Evolutionary conservation across 2,329 filamentous ascomycete genomes (phyloP), one percentile per base, ranked within the genome.

Genomic region (Simplicillium sp.): DNA sequence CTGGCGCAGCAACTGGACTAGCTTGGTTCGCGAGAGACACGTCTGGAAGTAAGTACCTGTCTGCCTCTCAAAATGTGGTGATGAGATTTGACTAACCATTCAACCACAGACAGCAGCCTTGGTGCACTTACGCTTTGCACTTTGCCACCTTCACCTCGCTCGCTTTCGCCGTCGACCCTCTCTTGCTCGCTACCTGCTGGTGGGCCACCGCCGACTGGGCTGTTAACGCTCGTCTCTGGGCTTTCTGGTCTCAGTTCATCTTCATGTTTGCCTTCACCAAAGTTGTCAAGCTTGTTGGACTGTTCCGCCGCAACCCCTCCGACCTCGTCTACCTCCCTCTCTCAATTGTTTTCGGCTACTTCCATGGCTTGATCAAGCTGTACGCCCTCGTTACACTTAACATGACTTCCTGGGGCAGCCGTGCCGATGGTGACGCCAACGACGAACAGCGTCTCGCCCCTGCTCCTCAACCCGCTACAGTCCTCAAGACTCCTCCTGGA

Each of bases 1-100:
- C 65, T 97, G 90, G 90, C 77, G 90, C 57, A 95, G 88, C 69
- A 97, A 97, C 62, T 82, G 87, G 63, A 96, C 87, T 39, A 96
- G 87, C 61, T 73, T 96, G 56, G 75, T 90, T 48, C 77, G 78
- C 48, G 90, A 96, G 65, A 71, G 83, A 57, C 77, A 87, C 56
- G 86, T 96, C 55, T 87, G 85, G 80, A 80, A 67, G 89, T 95
- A 75, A 82, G 87, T 80, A 25, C 38, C 48, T 45, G 41, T 44
- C 33, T 45, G 41, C 45, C 33, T 35, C 20, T 25, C 9, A 9
- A 9, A 25, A 9, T 25, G 20, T 25, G 20, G 20, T 25, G 5
- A 9, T 25, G 20, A 25, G 9, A 25, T 9, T 6, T 25, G 20
- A 25, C 20, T 25, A 25, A 25, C 51, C 51, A 52, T 57, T 45